Percentiles rank a stretch among this genome's conserved stretches.
phyloP scores from a whole-genome alignment of 225 moss, liverwort and hornwort species.

The Marchantia paleacea region DNA sequence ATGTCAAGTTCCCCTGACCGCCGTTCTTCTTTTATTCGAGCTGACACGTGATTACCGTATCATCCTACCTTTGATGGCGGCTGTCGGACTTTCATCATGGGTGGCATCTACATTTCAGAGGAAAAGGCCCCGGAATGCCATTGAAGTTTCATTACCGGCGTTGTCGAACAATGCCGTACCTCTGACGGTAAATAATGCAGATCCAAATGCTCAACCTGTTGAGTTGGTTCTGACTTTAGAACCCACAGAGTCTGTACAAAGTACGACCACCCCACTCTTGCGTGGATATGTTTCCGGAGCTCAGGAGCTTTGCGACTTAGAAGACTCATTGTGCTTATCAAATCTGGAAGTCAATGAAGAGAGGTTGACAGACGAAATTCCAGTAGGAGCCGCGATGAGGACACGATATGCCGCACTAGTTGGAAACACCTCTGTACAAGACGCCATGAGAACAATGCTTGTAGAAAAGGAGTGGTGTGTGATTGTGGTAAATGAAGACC shows the following conservation, averaged over 20 bases:
- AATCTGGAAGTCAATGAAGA: constrained; percentile 71
- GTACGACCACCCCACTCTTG: constrained; percentile 8
- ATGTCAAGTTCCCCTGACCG: constrained; percentile 95
- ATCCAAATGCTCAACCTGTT: constrained; percentile 7
- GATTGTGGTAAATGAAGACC: constrained; percentile 61
- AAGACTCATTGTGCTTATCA: constrained; percentile 67
- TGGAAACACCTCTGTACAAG: constrained; percentile 57
- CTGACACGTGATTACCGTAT: constrained; percentile 95
- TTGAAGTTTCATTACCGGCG: constrained; percentile 39
- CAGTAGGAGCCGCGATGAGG: constrained; percentile 81
- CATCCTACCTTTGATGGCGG: constrained; percentile 91
- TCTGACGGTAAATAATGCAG: constrained; percentile 17
- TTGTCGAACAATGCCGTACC: constrained; percentile 22
- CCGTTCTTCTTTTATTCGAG: constrained; percentile 91
- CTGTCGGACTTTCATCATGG: constrained; percentile 96
- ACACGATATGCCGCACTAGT: constrained; percentile 61
- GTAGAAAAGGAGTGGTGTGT: constrained; percentile 96
- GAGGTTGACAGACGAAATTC: constrained; percentile 63
- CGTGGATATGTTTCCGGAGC: constrained; percentile 39
- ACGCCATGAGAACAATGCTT: constrained; percentile 70
- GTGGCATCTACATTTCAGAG: constrained; percentile 72
- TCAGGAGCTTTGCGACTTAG: constrained; percentile 61
- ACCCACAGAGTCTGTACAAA: constrained; percentile 3
- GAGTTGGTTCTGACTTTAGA: constrained; percentile 16
- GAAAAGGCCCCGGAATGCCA: constrained; percentile 40